Conservation (phyloP, 768 basidiomycete species). For the Coprinopsis cinerea region DNA sequence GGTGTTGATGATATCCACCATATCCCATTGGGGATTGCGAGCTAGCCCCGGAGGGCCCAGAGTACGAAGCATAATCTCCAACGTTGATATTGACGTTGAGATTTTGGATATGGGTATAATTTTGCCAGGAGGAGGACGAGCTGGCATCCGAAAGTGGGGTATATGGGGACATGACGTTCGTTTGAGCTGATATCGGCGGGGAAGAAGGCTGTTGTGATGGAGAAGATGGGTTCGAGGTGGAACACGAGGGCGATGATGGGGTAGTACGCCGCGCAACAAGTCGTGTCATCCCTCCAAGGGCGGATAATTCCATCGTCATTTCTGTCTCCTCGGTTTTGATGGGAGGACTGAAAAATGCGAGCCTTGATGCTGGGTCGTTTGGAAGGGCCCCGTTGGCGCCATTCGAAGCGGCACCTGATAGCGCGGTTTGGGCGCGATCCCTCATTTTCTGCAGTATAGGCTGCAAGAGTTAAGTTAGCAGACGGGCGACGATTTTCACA, state of each 20-base stretch:
- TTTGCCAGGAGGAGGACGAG: conserved; percentile 21
- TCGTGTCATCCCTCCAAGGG: conserved; percentile 58
- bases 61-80: conserved; percentile 14
- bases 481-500: background rate
- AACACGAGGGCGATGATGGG: conserved; percentile 38
- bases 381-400: conserved; percentile 11
- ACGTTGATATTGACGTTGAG: conserved; percentile 29
- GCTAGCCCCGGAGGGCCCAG: background rate
- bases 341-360: conserved; percentile 31
- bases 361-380: conserved; percentile 22
- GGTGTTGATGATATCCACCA: conserved; percentile 17
- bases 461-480: conserved; percentile 24
- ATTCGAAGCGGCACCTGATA: conserved; percentile 22
- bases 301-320: conserved; percentile 37
- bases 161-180: conserved; percentile 4
- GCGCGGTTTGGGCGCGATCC: conserved; percentile 44
- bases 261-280: conserved; percentile 49
- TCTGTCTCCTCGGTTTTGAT: conserved; percentile 49
- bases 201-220: conserved; percentile 26
- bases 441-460: conserved; percentile 56
- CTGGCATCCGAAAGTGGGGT: conserved; percentile 7
- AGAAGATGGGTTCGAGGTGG: conserved; percentile 39
- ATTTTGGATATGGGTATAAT: conserved; percentile 28
- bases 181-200: conserved; percentile 25
- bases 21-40: conserved; percentile 13